Evolutionary conservation across 192 early-diverging fungal species (phyloP).

Genomic region (Backusella liffmaniae): DNA sequence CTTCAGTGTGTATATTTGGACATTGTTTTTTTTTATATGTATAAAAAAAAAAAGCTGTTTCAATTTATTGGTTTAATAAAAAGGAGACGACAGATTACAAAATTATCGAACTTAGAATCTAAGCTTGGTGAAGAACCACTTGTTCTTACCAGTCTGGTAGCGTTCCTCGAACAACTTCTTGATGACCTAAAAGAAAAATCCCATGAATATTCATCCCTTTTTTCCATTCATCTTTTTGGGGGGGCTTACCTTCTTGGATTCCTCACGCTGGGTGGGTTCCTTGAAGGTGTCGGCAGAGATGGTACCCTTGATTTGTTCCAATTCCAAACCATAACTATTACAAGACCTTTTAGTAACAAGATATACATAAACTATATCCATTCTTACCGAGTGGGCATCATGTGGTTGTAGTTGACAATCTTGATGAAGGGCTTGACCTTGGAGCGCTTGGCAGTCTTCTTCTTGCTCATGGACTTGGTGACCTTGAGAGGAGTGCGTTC

Average conservation of each 20-base stretch:
- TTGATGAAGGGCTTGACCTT: slow-evolving; percentile 99
- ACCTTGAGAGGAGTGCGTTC: slow-evolving; percentile 98
- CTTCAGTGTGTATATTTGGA: no score
- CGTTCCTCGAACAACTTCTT: slow-evolving; percentile 97
- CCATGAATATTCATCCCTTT: not conserved
- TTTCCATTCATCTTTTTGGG: not conserved
- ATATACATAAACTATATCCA: no score
- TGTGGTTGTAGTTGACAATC: slow-evolving; percentile 97
- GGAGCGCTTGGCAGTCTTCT: slow-evolving; percentile 94
- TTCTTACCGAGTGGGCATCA: slow-evolving; percentile 96
- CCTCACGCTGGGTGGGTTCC: slow-evolving; percentile 88
- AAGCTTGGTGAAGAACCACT: slow-evolving; percentile 99
- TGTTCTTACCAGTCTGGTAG: slow-evolving; percentile 98
- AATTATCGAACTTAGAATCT: slow-evolving; percentile 64
- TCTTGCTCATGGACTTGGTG: slow-evolving; percentile 92
- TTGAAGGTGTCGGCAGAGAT: slow-evolving; percentile 87
- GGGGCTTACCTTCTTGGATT: slow-evolving; percentile 70
- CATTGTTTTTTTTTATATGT: not conserved
- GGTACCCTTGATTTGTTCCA: slow-evolving; percentile 87
- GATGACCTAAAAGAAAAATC: slow-evolving; percentile 48
- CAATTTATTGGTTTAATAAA: not conserved
- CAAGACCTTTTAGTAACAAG: no score
- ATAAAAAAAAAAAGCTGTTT: not conserved
- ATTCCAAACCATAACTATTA: slow-evolving; percentile 84
- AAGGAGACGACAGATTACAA: not conserved